Evolutionary conservation across 2,329 filamentous ascomycete genomes (phyloP), one percentile per base, ranked within the genome.

Genomic region (Orbilia ellipsospora): DNA sequence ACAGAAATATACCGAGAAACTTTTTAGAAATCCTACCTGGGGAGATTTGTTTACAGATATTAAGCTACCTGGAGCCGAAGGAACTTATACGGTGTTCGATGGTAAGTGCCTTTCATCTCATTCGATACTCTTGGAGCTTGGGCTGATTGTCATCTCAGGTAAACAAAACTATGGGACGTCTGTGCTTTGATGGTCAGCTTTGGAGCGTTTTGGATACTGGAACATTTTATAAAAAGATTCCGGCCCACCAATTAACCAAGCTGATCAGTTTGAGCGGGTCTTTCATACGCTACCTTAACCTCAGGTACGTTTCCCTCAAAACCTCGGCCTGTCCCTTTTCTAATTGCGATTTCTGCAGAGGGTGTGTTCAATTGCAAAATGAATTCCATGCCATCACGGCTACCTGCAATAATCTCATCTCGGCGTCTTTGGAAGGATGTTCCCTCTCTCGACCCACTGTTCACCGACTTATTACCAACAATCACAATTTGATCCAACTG

Each of bases 151-250:
- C 12, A 59, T 36, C 45, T 50, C 59, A 80, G 79, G 79, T 80
- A 6, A 77, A 57, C 81, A 93, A 89, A 81, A 83, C 86, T 4
- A 97, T 95, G 85, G 86, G 96, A 82, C 86, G 87, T 56, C 89
- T 92, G 83, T 97, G 94, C 83, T 97, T 94, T 79, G 94, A 99
- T 81, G 95, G 95, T 1, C 95, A 99, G 83, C 84, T 98, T 15
- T 99, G 95, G 95, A 90, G 89, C 2, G 88, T 87, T 50, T 87
- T 98, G 57, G 93, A 98, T 81, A 89, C 92, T 1, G 90, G 93
- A 6, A 89, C 92, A 59, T 98, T 94, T 82, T 97, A 98, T 81
- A 88, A 87, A 77, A 88, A 93, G 62, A 98, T 98, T 78, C 90
- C 94, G 0, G 92, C 91, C 20, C 89, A 92, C 77, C 92, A 92